Base-by-base conservation (phyloP, 2,329 filamentous ascomycete genomes). In the Aspergillus sp. region DNA sequence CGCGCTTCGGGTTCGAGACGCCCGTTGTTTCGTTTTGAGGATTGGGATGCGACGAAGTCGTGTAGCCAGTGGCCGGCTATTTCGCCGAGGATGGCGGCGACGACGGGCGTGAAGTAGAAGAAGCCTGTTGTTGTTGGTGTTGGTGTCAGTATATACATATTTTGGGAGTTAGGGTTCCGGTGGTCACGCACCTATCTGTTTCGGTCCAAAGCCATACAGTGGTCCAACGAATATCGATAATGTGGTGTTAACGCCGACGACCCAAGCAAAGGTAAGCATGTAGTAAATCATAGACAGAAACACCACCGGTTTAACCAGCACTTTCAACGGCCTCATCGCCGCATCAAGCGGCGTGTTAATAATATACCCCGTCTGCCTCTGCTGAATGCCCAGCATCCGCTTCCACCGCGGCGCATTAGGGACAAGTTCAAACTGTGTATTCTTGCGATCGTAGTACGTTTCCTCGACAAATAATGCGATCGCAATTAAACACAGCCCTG, bases 101-200 rank as follows among this genome's bases (percentile, higher is more conserved):
- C 77, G 25, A 86, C 76, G 3, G 82, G 82, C 0, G 82, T 81
- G 66, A 87, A 85, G 70, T 87, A 86, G 65, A 86, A 84, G 61
- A 76, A 79, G 1, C 79, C 74, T 67, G 63, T 51, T 6, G 47
- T 6, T 25, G 23, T 6, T 25, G 23, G 6, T 17, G 17, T 17
- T 17, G 17, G 17, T 17, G 17, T 17, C 17, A 17, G 17, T 17
- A 17, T 17, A 17, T 17, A 17, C 17, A 17, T 17, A 17, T 17
- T 17, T 6, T 25, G 23, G 6, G 8, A 4, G 27, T 9, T 31
- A 31, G 27, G 9, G 9, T 31, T 31, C 17, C 17, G 17, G 17
- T 21, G 21, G 21, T 3, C 4, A 31, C 14, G 68, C 79, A 64
- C 81, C 83, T 48, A 84, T 80, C 52, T 80, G 75, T 46, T 76